Evolutionary conservation across 257 asterid genomes (phyloP).

Genomic region (Lycium ferocissimum): DNA sequence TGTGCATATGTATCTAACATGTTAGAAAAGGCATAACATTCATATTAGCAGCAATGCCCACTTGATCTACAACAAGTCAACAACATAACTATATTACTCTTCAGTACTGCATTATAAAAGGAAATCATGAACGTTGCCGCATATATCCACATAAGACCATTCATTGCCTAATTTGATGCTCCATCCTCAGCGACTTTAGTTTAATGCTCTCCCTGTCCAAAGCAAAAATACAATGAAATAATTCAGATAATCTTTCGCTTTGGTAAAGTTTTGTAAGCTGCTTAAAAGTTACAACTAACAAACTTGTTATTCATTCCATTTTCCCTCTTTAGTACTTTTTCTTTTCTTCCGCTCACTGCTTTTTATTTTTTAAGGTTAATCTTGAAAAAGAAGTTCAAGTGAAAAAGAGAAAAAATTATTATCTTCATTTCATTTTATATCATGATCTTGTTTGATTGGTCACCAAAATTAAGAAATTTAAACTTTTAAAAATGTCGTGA

Average conservation of each 20-base stretch:
- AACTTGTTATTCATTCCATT: neutral
- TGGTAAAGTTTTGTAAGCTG: neutral
- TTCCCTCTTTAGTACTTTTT: neutral
- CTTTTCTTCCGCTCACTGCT: neutral
- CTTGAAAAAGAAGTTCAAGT: neutral
- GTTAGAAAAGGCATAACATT: neutral
- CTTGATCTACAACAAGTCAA: neutral
- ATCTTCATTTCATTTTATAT: no score
- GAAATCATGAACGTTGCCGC: neutral
- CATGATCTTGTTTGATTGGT: no score
- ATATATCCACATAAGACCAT: neutral
- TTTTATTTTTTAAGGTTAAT: neutral
- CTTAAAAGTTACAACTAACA: no score
- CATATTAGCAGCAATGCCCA: neutral
- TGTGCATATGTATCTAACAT: neutral
- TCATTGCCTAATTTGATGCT: neutral
- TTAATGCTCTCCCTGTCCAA: conserved; percentile 56
- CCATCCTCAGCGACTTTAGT: conserved; percentile 45
- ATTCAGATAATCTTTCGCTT: neutral
- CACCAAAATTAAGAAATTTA: neutral
- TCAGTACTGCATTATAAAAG: neutral
- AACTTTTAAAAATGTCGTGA: no score
- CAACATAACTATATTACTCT: neutral
- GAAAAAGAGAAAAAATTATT: neutral
- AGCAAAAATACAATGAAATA: neutral